These are phyloP conservation scores for Colletotrichum limetticola DNA, from an alignment of 2,329 filamentous ascomycete species.

Conservation along the genomic window DNA sequence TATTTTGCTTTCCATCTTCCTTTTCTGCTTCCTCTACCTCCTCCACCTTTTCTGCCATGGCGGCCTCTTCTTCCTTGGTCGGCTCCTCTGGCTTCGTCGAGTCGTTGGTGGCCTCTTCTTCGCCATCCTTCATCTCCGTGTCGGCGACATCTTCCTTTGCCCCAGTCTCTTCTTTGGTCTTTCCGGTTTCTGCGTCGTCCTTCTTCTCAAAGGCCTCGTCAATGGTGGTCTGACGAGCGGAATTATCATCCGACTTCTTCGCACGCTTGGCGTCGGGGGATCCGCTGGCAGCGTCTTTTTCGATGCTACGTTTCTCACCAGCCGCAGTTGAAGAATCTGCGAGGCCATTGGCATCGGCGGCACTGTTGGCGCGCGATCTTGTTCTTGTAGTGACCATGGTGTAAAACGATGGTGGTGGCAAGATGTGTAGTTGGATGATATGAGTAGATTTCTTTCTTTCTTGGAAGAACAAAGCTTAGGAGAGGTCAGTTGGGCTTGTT, in stretches of 20 bases:
- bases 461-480: neutral
- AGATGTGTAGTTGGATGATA: neutral
- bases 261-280: constrained; percentile 30
- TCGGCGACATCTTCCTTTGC: neutral
- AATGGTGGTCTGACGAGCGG: constrained; percentile 23
- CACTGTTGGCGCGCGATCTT: constrained; percentile 11
- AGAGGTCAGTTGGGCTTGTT: neutral
- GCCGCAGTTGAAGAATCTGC: neutral
- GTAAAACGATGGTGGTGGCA: neutral
- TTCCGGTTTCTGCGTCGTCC: neutral
- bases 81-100: neutral
- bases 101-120: neutral
- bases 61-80: constrained; percentile 9
- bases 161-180: neutral
- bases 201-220: constrained; percentile 28
- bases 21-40: neutral
- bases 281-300: neutral
- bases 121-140: constrained; percentile 24
- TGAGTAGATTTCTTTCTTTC: neutral
- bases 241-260: constrained; percentile 22
- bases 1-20: neutral
- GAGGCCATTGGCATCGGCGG: constrained; percentile 2
- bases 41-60: neutral
- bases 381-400: constrained; percentile 25
- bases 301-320: constrained; percentile 32